Conservation (phyloP, 1,284 basidiomycete genomes). For the Sanguinoderma infundibulare region DNA sequence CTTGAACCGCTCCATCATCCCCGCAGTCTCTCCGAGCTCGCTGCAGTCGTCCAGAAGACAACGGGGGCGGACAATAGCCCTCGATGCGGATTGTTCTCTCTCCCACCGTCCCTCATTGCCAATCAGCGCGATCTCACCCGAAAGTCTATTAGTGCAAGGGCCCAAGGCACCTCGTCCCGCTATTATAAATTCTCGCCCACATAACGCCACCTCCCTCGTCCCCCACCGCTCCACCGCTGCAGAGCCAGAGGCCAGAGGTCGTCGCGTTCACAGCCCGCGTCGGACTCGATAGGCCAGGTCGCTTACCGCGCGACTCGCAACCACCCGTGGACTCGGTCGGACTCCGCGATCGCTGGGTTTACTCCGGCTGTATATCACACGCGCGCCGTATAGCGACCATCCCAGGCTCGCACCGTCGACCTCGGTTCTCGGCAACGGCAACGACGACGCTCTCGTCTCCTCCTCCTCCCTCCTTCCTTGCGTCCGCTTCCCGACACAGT, state of each 20-base stretch:
- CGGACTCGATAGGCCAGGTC: neutral
- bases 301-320: neutral
- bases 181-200: conserved; percentile 11
- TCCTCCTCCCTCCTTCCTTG: neutral
- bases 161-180: neutral
- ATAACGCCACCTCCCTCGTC: neutral
- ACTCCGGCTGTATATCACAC: neutral
- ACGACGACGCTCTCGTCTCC: conserved; percentile 1
- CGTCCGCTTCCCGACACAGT: neutral
- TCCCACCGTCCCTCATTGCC: neutral
- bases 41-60: neutral
- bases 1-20: neutral
- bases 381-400: neutral
- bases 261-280: conserved; percentile 23
- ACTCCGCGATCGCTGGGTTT: neutral
- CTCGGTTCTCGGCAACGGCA: neutral
- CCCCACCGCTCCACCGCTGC: neutral
- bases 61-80: conserved; percentile 13
- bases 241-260: conserved; percentile 12
- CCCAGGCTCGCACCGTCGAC: neutral
- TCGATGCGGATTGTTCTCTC: conserved; percentile 18
- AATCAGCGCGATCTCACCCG: conserved; percentile 3
- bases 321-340: conserved; percentile 6
- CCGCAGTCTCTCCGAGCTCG: neutral
- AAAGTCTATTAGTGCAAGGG: neutral